Evolutionary conservation across 345 rosid species (phyloP), one percentile per base, ranked within the genome.

Genomic region (Raphanus sativus): DNA sequence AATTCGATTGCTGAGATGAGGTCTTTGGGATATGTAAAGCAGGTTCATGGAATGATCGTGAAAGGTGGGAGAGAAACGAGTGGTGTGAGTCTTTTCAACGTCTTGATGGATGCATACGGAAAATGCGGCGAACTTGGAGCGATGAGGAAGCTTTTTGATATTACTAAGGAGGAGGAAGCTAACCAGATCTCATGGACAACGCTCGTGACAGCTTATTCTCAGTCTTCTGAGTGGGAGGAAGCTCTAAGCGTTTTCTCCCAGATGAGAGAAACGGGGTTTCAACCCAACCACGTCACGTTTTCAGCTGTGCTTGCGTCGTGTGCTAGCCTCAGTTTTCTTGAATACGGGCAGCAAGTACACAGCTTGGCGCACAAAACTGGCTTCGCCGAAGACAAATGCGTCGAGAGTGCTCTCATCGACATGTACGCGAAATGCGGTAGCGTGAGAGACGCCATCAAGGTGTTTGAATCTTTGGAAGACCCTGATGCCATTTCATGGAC

Each of bases 361-460:
- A 80, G 81, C 68, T 83, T 81, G 69, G 48, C 86, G 16, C 68
- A 69, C 77, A 88, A 87, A 82, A 83, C 84, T 42, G 87, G 87
- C 58, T 77, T 73, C 70, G 76, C 81, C 30, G 25, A 15, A 45
- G 84, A 79, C 60, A 84, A 58, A 67, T 85, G 85, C 76, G 80
- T 88, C 3, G 87, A 81, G 67, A 90, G 89, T 81, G 81, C 84
- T 56, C 80, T 87, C 11, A 82, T 87, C 62, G 89, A 87, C 80
- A 83, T 90, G 91, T 90, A 88, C 70, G 84, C 87, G 3, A 90
- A 90, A 67, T 86, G 89, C 63, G 92, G 92, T 36, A 72, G 83
- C 45, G 74, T 86, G 64, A 76, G 65, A 8, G 89, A 90, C 8
- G 92, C 92, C 15, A 32, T 63, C 40, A 69, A 65, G 38, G 70